Percentiles rank a stretch among this genome's conserved stretches.
phyloP scores from a whole-genome alignment of 2,329 filamentous ascomycete species.

The Tolypocladium endophyticum region DNA sequence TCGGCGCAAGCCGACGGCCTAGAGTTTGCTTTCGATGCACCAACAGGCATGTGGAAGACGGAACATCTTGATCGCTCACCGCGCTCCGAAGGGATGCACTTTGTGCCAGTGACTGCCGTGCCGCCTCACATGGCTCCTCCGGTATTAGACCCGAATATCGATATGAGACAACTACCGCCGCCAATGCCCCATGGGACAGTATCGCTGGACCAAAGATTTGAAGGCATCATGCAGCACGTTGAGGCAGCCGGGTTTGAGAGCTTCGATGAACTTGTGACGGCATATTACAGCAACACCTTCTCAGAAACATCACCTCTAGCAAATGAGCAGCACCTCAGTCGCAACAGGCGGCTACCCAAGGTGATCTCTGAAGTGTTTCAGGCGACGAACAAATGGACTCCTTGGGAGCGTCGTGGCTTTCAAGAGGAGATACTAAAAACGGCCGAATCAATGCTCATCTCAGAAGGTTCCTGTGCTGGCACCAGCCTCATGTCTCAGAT shows the following conservation, averaged over 20 bases:
- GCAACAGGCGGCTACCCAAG: slow-evolving; percentile 13
- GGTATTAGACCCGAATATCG: background rate
- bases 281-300: slow-evolving; percentile 14
- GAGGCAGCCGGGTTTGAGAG: slow-evolving; percentile 13
- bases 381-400: slow-evolving; percentile 9
- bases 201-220: slow-evolving; percentile 10
- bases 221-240: slow-evolving; percentile 11
- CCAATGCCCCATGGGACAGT: background rate
- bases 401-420: slow-evolving; percentile 14
- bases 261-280: slow-evolving; percentile 14
- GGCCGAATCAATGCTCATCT: slow-evolving; percentile 9
- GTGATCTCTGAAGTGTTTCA: slow-evolving; percentile 11
- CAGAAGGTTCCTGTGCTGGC: slow-evolving; percentile 5
- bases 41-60: slow-evolving; percentile 8
- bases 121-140: background rate
- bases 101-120: background rate
- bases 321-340: slow-evolving; percentile 14
- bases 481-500: slow-evolving; percentile 6
- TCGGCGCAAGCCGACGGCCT: slow-evolving; percentile 6
- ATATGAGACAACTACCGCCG: background rate
- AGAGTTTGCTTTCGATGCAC: slow-evolving; percentile 11
- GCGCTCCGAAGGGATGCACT: slow-evolving; percentile 2
- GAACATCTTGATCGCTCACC: slow-evolving; percentile 4
- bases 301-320: slow-evolving; percentile 9
- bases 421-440: slow-evolving; percentile 16